phyloP scores from a whole-genome alignment of 768 basidiomycete species.

The Russula olivacea region DNA sequence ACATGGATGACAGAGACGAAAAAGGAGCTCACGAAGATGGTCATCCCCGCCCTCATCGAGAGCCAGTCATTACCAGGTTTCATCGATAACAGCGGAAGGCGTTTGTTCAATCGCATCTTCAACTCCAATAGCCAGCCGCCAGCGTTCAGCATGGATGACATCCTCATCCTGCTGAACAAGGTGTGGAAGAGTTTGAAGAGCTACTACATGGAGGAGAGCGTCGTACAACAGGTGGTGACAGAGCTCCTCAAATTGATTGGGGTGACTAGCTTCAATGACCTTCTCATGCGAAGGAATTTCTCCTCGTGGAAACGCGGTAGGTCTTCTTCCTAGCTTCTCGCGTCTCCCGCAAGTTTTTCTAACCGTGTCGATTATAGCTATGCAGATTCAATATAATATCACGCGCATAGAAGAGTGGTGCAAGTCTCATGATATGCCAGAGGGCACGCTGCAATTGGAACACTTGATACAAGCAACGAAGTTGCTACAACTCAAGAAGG shows the following conservation, averaged over 20 bases:
- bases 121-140: conserved; percentile 81
- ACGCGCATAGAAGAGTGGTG: conserved; percentile 98
- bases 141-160: conserved; percentile 97
- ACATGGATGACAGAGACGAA: conserved; percentile 99
- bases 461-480: conserved; percentile 99
- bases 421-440: conserved; percentile 99
- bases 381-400: conserved; percentile 99
- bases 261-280: conserved; percentile 95
- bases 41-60: conserved; percentile 97
- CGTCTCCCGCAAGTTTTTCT: not conserved
- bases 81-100: conserved; percentile 88
- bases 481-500: conserved; percentile 95
- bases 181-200: conserved; percentile 98
- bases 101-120: conserved; percentile 89
- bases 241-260: conserved; percentile 95
- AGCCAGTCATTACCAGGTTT: conserved; percentile 97
- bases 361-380: conserved; percentile 50
- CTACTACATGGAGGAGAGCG: conserved; percentile 96
- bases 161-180: conserved; percentile 92
- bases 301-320: conserved; percentile 98
- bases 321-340: conserved; percentile 26
- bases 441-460: conserved; percentile 94
- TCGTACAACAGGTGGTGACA: conserved; percentile 91
- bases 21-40: conserved; percentile 94
- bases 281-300: conserved; percentile 97